Base-by-base conservation (phyloP, 2,329 filamentous ascomycete genomes). In the Coniochaeta sp. region DNA sequence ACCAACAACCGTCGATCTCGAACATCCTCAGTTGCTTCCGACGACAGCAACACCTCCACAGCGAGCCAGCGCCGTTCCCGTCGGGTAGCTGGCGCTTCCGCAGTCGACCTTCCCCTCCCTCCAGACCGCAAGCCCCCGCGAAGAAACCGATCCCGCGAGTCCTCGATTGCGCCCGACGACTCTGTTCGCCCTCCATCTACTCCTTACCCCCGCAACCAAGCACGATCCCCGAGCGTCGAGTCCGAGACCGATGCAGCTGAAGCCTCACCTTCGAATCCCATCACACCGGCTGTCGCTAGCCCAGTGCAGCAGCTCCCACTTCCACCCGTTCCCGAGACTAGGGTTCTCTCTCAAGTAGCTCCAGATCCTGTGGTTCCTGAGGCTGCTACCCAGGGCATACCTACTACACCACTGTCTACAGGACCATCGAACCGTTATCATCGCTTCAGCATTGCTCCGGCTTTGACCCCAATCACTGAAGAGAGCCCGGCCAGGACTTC, bases 71-170 rank as follows among this genome's bases (percentile, higher is more conserved):
- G n/a, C n/a, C n/a, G n/a, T n/a, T n/a, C n/a, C n/a, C n/a, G n/a
- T n/a, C n/a, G n/a, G n/a, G n/a, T n/a, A n/a, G 40, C 53, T 22
- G 28, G 18, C 48, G 49, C 48, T 14, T 48, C 33, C 14, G 16
- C 51, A 3, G 24, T 27, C 24, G 46, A n/a, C n/a, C n/a, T n/a
- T n/a, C n/a, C 40, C n/a, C 40, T 20, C 51, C 49, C 38, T 13
- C 48, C 46, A 51, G 24, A n/a, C n/a, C n/a, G n/a, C n/a, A n/a
- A n/a, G n/a, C n/a, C n/a, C n/a, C n/a, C n/a, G n/a, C n/a, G n/a
- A n/a, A n/a, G n/a, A n/a, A n/a, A n/a, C n/a, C 26, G 16, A 8
- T 18, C 26, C 14, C 45, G 45, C 45, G 45, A 47, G 28, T 47
- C 45, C 45, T 47, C 45, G 24, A 26, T 47, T 22, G 14, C 26